Conservation (phyloP, 257 asterid species). For the Salvia rosmarinus region DNA sequence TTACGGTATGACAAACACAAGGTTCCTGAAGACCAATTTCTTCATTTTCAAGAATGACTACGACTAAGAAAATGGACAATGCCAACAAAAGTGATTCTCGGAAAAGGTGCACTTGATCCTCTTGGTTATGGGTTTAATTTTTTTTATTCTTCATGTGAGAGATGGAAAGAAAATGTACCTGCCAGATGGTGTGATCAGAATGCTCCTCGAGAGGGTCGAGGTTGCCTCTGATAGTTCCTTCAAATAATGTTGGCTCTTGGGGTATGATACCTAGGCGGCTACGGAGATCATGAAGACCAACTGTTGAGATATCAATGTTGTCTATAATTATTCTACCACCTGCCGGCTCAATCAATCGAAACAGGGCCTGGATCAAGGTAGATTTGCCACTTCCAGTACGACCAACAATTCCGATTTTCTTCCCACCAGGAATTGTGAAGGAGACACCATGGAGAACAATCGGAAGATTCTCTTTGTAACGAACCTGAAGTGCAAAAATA, state of each 20-base stretch:
- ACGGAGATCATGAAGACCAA: constrained; percentile 97
- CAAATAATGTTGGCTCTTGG: constrained; percentile 95
- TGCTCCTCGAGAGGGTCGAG: constrained; percentile 94
- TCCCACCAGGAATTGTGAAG: constrained; percentile 92
- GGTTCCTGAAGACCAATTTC: not conserved
- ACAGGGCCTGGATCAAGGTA: constrained; percentile 93
- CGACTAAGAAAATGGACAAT: not conserved
- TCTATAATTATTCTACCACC: constrained; percentile 89
- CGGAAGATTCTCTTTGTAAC: constrained; percentile 96
- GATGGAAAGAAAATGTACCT: constrained; percentile 50
- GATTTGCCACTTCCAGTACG: constrained; percentile 99
- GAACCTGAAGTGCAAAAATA: constrained; percentile 30
- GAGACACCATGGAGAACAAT: constrained; percentile 92
- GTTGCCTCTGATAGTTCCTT: constrained; percentile 93
- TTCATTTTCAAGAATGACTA: not conserved
- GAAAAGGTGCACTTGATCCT: not conserved
- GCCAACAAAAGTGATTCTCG: not conserved
- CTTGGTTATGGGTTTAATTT: not conserved
- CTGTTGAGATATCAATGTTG: constrained; percentile 71
- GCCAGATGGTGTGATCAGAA: constrained; percentile 84
- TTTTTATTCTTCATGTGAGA: not conserved
- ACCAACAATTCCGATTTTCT: constrained; percentile 95
- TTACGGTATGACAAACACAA: not conserved
- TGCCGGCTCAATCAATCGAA: constrained; percentile 89
- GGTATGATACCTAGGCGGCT: constrained; percentile 92